phyloP scores from a whole-genome alignment of 345 rosid species.

The Eucalyptus erythrocorys region DNA sequence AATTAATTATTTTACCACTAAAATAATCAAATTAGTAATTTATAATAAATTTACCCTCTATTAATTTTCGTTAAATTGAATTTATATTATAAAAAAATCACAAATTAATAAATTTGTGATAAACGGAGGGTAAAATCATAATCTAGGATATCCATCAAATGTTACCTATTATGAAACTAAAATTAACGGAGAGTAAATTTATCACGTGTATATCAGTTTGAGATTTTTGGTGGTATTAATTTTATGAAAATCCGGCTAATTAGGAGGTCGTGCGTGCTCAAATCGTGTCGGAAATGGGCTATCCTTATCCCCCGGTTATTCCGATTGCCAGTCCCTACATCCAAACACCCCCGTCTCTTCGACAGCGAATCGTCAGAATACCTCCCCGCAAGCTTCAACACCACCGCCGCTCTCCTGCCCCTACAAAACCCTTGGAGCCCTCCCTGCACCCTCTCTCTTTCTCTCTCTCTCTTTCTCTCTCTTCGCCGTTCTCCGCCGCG shows the following conservation, averaged over 20 bases:
- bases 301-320: no score
- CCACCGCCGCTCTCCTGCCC: neutral
- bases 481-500: neutral
- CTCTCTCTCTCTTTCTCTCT: neutral
- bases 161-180: no score
- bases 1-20: no score
- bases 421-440: neutral
- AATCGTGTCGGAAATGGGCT: neutral
- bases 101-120: rapidly evolving
- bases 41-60: no score
- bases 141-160: no score
- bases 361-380: neutral
- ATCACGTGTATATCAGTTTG: rapidly evolving
- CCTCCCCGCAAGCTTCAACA: neutral
- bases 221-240: rapidly evolving
- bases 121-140: rapidly evolving
- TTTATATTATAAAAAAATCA: no score
- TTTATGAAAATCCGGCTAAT: no score
- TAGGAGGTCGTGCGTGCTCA: no score
- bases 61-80: no score
- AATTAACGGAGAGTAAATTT: no score
- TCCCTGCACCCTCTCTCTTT: rapidly evolving
- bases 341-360: neutral
- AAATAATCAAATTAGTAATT: no score
- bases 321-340: neutral